Evolutionary conservation across 1,284 basidiomycete genomes (phyloP).

Genomic region (Gomphus sp.): DNA sequence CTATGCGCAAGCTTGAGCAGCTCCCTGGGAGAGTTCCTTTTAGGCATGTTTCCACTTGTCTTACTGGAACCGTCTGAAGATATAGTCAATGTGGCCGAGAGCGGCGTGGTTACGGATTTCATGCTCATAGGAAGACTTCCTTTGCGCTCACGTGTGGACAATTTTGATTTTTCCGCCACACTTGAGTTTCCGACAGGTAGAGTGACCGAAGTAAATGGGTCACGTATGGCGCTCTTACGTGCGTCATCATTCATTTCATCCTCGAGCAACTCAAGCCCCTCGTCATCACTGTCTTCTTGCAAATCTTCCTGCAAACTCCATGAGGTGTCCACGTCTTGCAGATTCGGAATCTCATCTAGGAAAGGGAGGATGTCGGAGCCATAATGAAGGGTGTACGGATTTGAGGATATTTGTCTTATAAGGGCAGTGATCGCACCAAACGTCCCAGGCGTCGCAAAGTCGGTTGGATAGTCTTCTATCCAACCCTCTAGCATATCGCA

Average conservation of each 20-base stretch:
- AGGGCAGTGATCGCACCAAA: conserved; percentile 62
- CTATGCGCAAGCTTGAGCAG: conserved; percentile 46
- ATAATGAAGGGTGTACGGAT: conserved; percentile 73
- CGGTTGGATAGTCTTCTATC: conserved; percentile 62
- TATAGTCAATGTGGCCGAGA: conserved; percentile 1
- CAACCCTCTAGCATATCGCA: conserved; percentile 67
- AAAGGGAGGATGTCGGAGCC: conserved; percentile 73
- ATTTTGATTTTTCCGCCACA: conserved; percentile 1
- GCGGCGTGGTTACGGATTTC: conserved; percentile 24
- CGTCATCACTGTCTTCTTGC: conserved; percentile 43
- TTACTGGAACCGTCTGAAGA: background rate
- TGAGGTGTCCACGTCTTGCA: conserved; percentile 53
- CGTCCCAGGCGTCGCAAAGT: conserved; percentile 68
- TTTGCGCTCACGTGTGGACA: conserved; percentile 43
- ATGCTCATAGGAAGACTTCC: conserved; percentile 47
- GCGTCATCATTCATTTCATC: conserved; percentile 8
- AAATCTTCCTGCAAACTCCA: conserved; percentile 68
- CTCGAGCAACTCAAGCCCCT: conserved; percentile 16
- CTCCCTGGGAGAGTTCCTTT: conserved; percentile 35
- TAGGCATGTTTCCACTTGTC: background rate
- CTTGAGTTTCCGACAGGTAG: conserved; percentile 17
- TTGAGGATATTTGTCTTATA: conserved; percentile 64
- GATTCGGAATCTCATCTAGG: conserved; percentile 49
- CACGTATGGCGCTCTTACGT: background rate
- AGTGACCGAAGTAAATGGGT: background rate